phyloP scores from a whole-genome alignment of 2,329 filamentous ascomycete species.

The Torrubiellomyces zombiae region DNA sequence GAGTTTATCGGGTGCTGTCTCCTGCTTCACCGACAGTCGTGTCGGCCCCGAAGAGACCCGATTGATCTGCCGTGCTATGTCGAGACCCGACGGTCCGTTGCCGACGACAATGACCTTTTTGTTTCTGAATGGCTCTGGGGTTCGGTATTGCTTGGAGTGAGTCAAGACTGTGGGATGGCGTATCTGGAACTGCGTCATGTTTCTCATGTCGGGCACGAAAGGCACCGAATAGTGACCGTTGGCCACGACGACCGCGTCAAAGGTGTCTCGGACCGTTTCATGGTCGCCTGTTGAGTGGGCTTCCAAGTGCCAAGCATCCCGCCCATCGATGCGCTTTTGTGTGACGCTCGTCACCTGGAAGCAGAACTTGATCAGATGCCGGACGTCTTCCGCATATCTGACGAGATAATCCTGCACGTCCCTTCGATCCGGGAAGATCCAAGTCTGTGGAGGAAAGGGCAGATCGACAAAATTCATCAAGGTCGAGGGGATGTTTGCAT shows the following conservation, averaged over 20 bases:
- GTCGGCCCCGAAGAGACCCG: conserved; percentile 40
- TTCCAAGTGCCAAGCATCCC: conserved; percentile 44
- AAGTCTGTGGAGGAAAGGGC: conserved; percentile 43
- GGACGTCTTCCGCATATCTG: conserved; percentile 51
- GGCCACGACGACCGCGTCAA: conserved; percentile 61
- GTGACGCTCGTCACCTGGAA: conserved; percentile 50
- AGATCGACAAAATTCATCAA: conserved; percentile 69
- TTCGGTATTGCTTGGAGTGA: conserved; percentile 70
- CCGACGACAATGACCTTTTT: conserved; percentile 75
- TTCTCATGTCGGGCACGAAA: conserved; percentile 45
- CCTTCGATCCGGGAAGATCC: conserved; percentile 59
- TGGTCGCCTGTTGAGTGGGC: conserved; percentile 32
- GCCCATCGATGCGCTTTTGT: conserved; percentile 10
- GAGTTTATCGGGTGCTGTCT: conserved; percentile 26
- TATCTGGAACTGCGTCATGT: conserved; percentile 41
- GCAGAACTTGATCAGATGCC: conserved; percentile 50
- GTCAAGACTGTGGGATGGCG: conserved; percentile 43
- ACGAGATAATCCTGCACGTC: conserved; percentile 60
- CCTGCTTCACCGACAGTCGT: conserved; percentile 44
- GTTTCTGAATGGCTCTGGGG: conserved; percentile 39
- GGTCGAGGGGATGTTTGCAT: conserved; percentile 72
- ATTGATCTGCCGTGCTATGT: conserved; percentile 66
- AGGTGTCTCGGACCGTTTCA: conserved; percentile 26
- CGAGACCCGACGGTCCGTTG: conserved; percentile 67
- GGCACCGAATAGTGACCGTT: conserved; percentile 61